Conservation (phyloP, 805 yeast species). For the Candida loeiensis region DNA sequence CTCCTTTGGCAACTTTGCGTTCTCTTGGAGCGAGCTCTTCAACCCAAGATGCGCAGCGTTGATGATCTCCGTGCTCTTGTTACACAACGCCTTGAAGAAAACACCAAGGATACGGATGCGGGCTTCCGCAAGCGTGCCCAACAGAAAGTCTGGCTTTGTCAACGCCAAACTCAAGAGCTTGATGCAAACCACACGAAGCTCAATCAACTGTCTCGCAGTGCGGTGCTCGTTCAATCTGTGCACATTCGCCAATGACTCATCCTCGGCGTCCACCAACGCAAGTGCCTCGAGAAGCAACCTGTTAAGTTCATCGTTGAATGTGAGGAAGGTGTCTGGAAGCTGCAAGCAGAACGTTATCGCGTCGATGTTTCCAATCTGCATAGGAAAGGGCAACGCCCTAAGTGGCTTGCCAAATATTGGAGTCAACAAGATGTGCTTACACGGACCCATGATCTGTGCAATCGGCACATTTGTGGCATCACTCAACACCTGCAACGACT, state of each 20-base stretch:
- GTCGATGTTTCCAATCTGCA: constrained; percentile 98
- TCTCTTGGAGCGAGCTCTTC: constrained; percentile 76
- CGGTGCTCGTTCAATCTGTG: constrained; percentile 82
- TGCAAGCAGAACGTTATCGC: constrained; percentile 91
- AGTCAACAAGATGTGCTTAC: constrained; percentile 75
- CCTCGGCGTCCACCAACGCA: constrained; percentile 96
- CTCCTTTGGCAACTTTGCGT: constrained; percentile 88
- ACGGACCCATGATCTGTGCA: constrained; percentile 74
- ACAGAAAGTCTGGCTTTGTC: constrained; percentile 77
- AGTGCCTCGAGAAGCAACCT: constrained; percentile 84
- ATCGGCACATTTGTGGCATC: constrained; percentile 67
- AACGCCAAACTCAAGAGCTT: constrained; percentile 76
- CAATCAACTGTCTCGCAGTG: constrained; percentile 83
- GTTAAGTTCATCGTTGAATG: constrained; percentile 84
- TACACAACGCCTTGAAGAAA: constrained; percentile 87
- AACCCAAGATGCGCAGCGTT: constrained; percentile 92
- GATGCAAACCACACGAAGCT: constrained; percentile 86
- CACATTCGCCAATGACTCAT: constrained; percentile 86
- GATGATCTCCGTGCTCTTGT: constrained; percentile 79
- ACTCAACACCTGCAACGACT: constrained; percentile 62
- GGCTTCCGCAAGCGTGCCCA: constrained; percentile 71
- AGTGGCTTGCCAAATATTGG: constrained; percentile 97
- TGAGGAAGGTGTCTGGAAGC: constrained; percentile 74
- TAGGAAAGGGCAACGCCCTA: constrained; percentile 94
- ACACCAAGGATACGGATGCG: constrained; percentile 86